Percentiles rank a stretch among this genome's conserved stretches.
phyloP scores from a whole-genome alignment of 768 basidiomycete species.

The Suillus decipiens region DNA sequence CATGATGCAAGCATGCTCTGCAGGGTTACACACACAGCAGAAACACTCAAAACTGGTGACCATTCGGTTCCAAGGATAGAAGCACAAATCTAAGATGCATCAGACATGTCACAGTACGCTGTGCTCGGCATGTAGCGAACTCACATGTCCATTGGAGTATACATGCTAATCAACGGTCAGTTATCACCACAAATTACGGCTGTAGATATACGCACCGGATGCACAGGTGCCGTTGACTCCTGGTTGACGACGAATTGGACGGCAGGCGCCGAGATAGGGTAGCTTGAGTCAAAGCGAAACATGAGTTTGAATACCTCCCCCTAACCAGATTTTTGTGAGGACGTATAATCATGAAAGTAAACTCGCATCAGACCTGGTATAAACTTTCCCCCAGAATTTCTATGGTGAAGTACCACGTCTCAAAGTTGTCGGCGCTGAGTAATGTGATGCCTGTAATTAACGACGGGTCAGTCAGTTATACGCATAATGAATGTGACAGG shows the following conservation, averaged over 20 bases:
- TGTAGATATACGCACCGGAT: slow-evolving; percentile 59
- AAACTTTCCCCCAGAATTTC: slow-evolving; percentile 83
- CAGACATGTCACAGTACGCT: slow-evolving; percentile 18
- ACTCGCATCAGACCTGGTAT: slow-evolving; percentile 54
- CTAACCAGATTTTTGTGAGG: slow-evolving; percentile 36
- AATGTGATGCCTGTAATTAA: slow-evolving; percentile 65
- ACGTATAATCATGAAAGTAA: slow-evolving; percentile 9
- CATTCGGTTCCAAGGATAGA: slow-evolving; percentile 89
- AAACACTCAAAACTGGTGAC: slow-evolving; percentile 86
- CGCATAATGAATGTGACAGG: not conserved
- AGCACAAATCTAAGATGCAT: slow-evolving; percentile 69
- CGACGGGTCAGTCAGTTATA: not conserved
- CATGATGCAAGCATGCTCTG: slow-evolving; percentile 93
- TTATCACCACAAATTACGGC: slow-evolving; percentile 4
- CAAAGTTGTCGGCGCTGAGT: slow-evolving; percentile 73
- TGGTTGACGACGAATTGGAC: slow-evolving; percentile 81
- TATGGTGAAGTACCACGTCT: slow-evolving; percentile 76
- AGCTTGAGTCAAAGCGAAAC: slow-evolving; percentile 80
- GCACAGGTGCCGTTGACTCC: slow-evolving; percentile 66
- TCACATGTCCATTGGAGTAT: slow-evolving; percentile 85
- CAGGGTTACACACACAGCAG: slow-evolving; percentile 79
- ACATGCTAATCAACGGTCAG: slow-evolving; percentile 58
- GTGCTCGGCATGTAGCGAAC: slow-evolving; percentile 21
- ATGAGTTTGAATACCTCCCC: slow-evolving; percentile 75
- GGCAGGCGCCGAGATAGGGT: slow-evolving; percentile 86